Evolutionary conservation across 768 basidiomycete species (phyloP).

Genomic region (Punctularia strigosozonata): DNA sequence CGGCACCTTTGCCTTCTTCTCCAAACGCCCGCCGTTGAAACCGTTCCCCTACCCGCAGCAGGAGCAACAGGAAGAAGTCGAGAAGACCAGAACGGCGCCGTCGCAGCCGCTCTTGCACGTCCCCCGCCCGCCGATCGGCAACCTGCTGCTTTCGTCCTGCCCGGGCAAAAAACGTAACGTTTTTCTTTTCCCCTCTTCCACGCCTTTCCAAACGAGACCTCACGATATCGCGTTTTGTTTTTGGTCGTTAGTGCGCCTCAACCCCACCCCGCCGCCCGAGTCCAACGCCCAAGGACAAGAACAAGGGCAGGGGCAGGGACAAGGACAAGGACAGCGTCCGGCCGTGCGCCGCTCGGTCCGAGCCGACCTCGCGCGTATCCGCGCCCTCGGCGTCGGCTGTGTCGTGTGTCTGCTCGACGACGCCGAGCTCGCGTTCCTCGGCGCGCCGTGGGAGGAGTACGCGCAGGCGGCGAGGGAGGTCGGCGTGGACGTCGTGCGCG

Average conservation of each 20-base stretch:
- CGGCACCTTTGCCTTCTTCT: no score
- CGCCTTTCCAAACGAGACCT: no score
- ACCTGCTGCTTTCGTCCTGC: slow-evolving; percentile 81
- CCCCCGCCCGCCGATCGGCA: no score
- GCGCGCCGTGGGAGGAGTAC: slow-evolving; percentile 81
- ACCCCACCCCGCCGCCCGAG: no score
- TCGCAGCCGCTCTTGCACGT: background rate
- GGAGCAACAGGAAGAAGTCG: no score
- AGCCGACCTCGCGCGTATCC: slow-evolving; percentile 70
- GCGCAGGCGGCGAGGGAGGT: slow-evolving; percentile 41
- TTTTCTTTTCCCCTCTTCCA: background rate
- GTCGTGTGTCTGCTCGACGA: slow-evolving; percentile 87
- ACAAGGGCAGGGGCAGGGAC: no score
- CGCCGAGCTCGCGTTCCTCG: slow-evolving; percentile 71
- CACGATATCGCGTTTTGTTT: background rate
- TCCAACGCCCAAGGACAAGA: no score
- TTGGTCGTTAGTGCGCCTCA: slow-evolving; percentile 42
- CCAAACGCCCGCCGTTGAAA: background rate
- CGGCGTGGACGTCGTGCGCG: slow-evolving; percentile 70
- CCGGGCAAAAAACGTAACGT: slow-evolving; percentile 81
- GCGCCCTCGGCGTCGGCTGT: slow-evolving; percentile 59
- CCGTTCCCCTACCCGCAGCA: no score
- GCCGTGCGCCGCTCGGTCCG: slow-evolving; percentile 75
- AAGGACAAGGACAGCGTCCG: no score
- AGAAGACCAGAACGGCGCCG: slow-evolving; percentile 2